Base-by-base conservation (phyloP, 805 yeast species). In the Starmerella lactis-condensi region DNA sequence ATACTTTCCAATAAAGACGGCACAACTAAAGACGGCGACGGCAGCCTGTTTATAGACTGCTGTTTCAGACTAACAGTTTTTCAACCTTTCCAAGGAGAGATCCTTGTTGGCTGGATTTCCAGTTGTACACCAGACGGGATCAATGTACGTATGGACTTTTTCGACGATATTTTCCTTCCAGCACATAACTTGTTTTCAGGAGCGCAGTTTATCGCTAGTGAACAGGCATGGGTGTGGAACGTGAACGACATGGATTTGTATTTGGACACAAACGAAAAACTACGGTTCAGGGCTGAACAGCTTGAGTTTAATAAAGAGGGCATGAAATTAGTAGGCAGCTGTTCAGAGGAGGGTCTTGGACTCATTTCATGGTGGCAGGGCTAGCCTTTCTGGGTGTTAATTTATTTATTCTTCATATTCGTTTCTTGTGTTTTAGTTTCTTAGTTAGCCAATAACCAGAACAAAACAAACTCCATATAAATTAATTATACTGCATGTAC, bases 341-440 rank as follows among this genome's bases (percentile, higher is more conserved):
- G 95, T 52, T 94, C 82, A 51, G 71, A 81, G 3, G 94, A 82
- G 47, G 98, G 98, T 26, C 79, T 82, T 91, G 98, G 98, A 4
- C 70, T 91, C 44, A 72, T 79, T 24, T 69, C 83, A 34, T 89
- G 98, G 98, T 85, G 98, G 98, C 91, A n/a, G n/a, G n/a, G n/a
- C n/a, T n/a, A n/a, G n/a, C n/a, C n/a, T n/a, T n/a, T n/a, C n/a
- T n/a, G n/a, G n/a, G n/a, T n/a, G n/a, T n/a, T n/a, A n/a, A n/a
- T n/a, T n/a, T n/a, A n/a, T n/a, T n/a, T n/a, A n/a, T n/a, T n/a
- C n/a, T n/a, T n/a, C n/a, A n/a, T n/a, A n/a, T n/a, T n/a, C n/a
- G n/a, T n/a, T n/a, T n/a, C n/a, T n/a, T n/a, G n/a, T n/a, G n/a
- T n/a, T n/a, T n/a, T n/a, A n/a, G n/a, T n/a, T n/a, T n/a, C n/a